Base-by-base conservation (phyloP, 805 yeast species). In the Metschnikowia anglica region DNA sequence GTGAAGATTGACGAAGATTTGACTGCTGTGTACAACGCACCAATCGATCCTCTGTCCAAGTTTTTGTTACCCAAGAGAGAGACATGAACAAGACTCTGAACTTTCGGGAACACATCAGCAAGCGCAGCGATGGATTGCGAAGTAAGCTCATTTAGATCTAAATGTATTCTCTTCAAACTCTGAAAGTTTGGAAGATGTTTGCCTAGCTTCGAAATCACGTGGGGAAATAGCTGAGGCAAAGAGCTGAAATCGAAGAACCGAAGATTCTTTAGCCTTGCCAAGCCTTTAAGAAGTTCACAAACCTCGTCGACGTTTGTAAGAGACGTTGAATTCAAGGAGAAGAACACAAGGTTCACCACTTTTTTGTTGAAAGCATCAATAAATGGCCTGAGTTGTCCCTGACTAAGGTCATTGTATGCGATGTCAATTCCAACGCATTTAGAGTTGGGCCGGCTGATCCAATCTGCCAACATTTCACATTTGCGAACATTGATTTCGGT, bases 361-460 rank as follows among this genome's bases (percentile, higher is more conserved):
- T 63, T 63, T 20, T 54, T 53, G 9, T 54, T 59, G 47, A 78
- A 72, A 1, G 66, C 68, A 4, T 69, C 58, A 17, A 70, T 73
- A 41, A 77, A 68, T 1, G 79, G 79, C n/a, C 46, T 39, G 38
- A 78, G 58, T 52, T 72, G 74, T 2, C 76, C 77, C 3, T 64
- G 52, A 25, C 73, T 68, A 41, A 78, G 58, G 53, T 76, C 79
- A 54, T 78, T 78, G 52, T 72, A 76, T 1, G 79, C 83, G 34
- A 78, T 62, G 58, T 78, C 83, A 15, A 79, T 68, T 1, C 83
- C 83, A 33, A 69, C 63, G 56, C 82, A 77, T 18, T 70, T 73
- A 13, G 74, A 68, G 8, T 58, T 49, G 8, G 69, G 68, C 24
- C 59, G 56, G 7, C 70, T 61, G 24, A 78, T 66, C 83, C 83